Percentiles rank a stretch among this genome's conserved stretches.
Evolutionary conservation across 78 protist species (phyloP).

Genomic region (Tieghemostelium lacteum): DNA sequence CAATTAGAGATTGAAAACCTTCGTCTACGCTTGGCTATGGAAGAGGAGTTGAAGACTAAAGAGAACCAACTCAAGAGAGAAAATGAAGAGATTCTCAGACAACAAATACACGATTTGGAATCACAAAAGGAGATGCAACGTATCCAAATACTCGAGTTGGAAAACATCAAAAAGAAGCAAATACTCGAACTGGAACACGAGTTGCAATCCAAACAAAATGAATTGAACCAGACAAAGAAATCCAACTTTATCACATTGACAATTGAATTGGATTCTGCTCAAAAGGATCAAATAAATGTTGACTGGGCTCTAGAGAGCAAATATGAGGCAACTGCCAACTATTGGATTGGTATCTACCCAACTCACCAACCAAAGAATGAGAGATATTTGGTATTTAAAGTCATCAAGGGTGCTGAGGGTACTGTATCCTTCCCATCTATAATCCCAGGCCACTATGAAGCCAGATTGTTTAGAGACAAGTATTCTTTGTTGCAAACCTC

Average conservation of each 20-base stretch:
- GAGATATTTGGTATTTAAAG: slow-evolving; percentile 42
- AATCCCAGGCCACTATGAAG: slow-evolving; percentile 71
- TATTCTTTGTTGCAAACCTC: slow-evolving; percentile 32
- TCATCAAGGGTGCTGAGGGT: slow-evolving; percentile 17
- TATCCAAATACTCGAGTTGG: slow-evolving; percentile 19
- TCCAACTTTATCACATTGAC: background rate
- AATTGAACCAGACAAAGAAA: background rate
- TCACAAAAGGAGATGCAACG: slow-evolving; percentile 14
- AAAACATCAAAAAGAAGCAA: slow-evolving; percentile 15
- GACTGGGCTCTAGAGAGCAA: slow-evolving; percentile 37
- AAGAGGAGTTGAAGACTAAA: background rate
- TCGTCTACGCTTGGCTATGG: slow-evolving; percentile 1
- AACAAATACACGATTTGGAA: slow-evolving; percentile 45
- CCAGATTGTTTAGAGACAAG: slow-evolving; percentile 56
- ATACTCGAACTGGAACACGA: background rate
- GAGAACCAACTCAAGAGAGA: slow-evolving; percentile 1
- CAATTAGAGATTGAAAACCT: slow-evolving; percentile 5
- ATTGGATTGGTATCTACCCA: slow-evolving; percentile 78
- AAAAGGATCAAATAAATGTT: slow-evolving; percentile 2
- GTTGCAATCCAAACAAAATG: background rate
- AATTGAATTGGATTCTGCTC: background rate
- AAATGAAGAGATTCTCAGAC: slow-evolving; percentile 4
- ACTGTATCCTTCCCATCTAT: slow-evolving; percentile 10
- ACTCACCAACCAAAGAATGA: slow-evolving; percentile 79
- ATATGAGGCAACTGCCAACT: slow-evolving; percentile 8